Evolutionary conservation across 2,329 filamentous ascomycete species (phyloP).

Genomic region (Sporothrix schenckii): DNA sequence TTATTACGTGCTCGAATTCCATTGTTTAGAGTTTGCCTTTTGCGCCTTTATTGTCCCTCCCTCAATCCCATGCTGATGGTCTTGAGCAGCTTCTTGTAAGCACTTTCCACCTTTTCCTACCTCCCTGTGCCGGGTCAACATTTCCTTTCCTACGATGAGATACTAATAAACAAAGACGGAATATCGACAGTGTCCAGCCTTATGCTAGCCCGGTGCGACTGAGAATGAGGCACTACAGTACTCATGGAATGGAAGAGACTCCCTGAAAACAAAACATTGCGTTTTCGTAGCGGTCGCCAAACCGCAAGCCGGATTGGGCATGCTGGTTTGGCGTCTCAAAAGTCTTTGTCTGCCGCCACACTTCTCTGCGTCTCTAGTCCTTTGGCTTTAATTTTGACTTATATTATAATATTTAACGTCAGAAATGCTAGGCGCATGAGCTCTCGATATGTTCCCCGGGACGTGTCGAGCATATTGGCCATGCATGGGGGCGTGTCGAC

Average conservation of each 20-base stretch:
- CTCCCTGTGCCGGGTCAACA: not conserved
- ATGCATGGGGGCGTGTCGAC: slow-evolving; percentile 1
- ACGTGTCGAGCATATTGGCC: not conserved
- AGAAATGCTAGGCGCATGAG: not conserved
- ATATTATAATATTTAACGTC: not conserved
- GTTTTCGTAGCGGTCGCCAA: too few species aligned
- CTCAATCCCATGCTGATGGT: too few species aligned
- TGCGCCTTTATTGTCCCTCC: not conserved
- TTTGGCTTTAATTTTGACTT: too few species aligned
- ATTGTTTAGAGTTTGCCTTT: not conserved
- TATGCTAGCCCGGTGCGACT: not conserved
- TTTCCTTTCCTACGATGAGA: not conserved
- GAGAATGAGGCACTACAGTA: not conserved
- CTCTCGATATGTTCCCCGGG: not conserved
- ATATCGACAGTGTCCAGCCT: not conserved
- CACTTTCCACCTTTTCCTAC: not conserved
- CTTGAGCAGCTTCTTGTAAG: not conserved
- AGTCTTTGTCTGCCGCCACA: too few species aligned
- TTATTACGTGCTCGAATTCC: not conserved
- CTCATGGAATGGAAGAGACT: not conserved
- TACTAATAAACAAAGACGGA: not conserved
- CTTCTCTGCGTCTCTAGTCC: not conserved
- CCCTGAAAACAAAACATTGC: not conserved
- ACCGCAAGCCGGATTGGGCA: too few species aligned
- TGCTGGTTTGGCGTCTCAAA: too few species aligned